Conservation (phyloP, 257 asterid species). For the Jacaranda copaia region DNA sequence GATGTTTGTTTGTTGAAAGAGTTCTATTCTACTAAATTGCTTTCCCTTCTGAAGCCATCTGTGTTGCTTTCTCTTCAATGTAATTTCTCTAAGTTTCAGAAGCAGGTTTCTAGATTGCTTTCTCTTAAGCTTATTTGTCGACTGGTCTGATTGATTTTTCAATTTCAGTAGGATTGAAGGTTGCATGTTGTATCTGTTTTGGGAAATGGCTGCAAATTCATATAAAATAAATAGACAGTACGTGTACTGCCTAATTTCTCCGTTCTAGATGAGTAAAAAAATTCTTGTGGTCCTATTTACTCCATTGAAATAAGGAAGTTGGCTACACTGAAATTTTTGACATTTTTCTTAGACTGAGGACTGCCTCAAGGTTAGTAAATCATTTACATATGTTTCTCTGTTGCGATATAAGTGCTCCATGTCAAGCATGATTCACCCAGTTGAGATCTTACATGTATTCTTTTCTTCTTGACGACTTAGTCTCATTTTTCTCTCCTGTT, state of each 20-base stretch:
- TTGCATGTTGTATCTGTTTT: neutral
- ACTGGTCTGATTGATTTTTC: constrained; percentile 9
- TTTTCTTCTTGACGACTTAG: constrained; percentile 17
- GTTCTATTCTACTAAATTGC: neutral
- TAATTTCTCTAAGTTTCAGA: neutral
- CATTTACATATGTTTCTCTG: neutral
- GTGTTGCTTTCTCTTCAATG: neutral
- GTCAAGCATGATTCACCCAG: too few species aligned
- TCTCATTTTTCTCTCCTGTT: constrained; percentile 7
- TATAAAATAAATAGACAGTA: constrained; percentile 2
- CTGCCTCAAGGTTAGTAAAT: constrained; percentile 18
- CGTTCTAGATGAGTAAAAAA: neutral
- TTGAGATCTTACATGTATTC: neutral
- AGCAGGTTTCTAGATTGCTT: neutral
- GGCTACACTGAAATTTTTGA: neutral
- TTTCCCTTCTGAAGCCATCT: neutral
- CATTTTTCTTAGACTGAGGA: neutral
- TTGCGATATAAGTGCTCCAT: too few species aligned
- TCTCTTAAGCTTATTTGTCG: constrained; percentile 11
- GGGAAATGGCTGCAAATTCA: neutral
- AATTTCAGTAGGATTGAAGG: neutral
- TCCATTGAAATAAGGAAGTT: neutral
- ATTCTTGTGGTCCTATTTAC: neutral
- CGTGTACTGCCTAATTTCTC: neutral
- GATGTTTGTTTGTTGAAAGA: neutral